These are phyloP conservation scores for Kazachstania sp. DNA, from an alignment of 1,139 yeast genomes.

Conservation along the genomic window DNA sequence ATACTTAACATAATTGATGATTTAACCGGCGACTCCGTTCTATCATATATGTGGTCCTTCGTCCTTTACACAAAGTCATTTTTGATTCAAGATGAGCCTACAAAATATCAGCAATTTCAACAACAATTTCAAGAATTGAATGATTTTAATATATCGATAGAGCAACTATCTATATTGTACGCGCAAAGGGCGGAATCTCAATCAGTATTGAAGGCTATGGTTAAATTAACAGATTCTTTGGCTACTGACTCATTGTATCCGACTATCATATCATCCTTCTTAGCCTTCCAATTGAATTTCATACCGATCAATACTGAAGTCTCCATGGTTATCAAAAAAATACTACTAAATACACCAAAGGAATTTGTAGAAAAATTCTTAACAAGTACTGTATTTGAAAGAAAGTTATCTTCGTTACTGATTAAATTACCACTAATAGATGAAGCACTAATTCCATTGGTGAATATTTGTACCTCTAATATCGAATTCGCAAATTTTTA, in stretches of 20 bases:
- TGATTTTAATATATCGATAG: constrained; percentile 18
- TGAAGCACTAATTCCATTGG: constrained; percentile 51
- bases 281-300: constrained; percentile 56
- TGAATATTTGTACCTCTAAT: constrained; percentile 53
- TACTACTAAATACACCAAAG: constrained; percentile 49
- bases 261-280: constrained; percentile 50
- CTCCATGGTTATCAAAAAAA: constrained; percentile 42
- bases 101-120: neutral
- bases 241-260: constrained; percentile 47
- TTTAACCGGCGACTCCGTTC: constrained; percentile 38
- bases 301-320: constrained; percentile 49
- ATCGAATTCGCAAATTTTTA: constrained; percentile 61
- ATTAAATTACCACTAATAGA: constrained; percentile 57
- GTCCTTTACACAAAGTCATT: constrained; percentile 48
- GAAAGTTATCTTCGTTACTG: constrained; percentile 50
- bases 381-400: constrained; percentile 44
- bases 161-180: constrained; percentile 23
- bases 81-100: constrained; percentile 38
- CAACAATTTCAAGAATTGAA: constrained; percentile 4
- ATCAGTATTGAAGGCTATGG: constrained; percentile 42
- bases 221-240: constrained; percentile 37
- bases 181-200: constrained; percentile 41
- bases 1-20: constrained; percentile 36
- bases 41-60: constrained; percentile 66
- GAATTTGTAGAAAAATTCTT: constrained; percentile 52